Percentiles rank a stretch among this genome's conserved stretches.
These are phyloP conservation scores for Sparassis latifolia DNA, from an alignment of 1,284 basidiomycete species.

Conservation along the genomic window DNA sequence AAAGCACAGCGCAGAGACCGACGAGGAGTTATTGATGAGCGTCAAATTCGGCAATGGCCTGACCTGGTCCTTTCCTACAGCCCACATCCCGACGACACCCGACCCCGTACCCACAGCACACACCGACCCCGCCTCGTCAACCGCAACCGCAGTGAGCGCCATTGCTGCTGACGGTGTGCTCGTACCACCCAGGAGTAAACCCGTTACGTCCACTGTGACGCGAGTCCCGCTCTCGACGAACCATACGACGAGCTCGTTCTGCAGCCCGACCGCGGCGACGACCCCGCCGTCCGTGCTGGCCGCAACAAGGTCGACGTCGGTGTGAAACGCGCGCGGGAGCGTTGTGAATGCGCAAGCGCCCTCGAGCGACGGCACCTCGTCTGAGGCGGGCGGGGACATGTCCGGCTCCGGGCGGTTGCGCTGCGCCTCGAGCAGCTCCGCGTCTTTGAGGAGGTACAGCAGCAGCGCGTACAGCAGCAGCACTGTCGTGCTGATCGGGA, in stretches of 20 bases:
- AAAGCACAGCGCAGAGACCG: slow-evolving; percentile 45
- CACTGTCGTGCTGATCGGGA: slow-evolving; percentile 82
- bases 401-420: slow-evolving; percentile 48
- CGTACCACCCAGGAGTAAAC: slow-evolving; percentile 40
- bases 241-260: slow-evolving; percentile 77
- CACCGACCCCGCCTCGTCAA: slow-evolving; percentile 48
- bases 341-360: slow-evolving; percentile 55
- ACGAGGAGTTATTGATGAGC: slow-evolving; percentile 37
- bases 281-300: slow-evolving; percentile 58
- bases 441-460: slow-evolving; percentile 87
- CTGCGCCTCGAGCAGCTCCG: slow-evolving; percentile 86
- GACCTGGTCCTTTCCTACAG: slow-evolving; percentile 35
- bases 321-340: slow-evolving; percentile 68
- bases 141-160: slow-evolving; percentile 50
- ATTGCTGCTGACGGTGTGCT: slow-evolving; percentile 41
- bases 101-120: slow-evolving; percentile 61
- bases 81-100: slow-evolving; percentile 55
- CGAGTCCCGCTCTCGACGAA: slow-evolving; percentile 35
- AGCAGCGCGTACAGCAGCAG: slow-evolving; percentile 72
- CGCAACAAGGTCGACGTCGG: slow-evolving; percentile 80
- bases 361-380: slow-evolving; percentile 34
- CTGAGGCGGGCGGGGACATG: slow-evolving; percentile 12
- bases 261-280: slow-evolving; percentile 67
- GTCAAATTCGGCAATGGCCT: slow-evolving; percentile 38
- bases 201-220: slow-evolving; percentile 44